These are phyloP conservation scores for Naganishia randhawae DNA, from an alignment of 768 basidiomycete genomes.

Conservation along the genomic window DNA sequence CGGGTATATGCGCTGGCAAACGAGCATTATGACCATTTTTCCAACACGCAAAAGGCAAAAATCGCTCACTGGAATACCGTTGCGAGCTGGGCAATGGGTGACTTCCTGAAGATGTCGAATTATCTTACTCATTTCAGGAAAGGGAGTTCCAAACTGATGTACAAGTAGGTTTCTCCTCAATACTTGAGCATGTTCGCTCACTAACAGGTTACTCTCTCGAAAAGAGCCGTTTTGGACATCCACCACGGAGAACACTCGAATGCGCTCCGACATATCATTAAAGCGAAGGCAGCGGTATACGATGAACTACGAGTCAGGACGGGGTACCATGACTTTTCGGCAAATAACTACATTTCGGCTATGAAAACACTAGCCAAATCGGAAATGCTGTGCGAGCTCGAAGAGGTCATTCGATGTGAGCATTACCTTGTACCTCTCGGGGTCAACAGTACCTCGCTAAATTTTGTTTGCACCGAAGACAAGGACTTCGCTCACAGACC, in stretches of 20 bases:
- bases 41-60: conserved; percentile 40
- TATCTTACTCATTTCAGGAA: conserved; percentile 46
- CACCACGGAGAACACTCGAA: conserved; percentile 39
- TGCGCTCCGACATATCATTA: conserved; percentile 45
- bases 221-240: conserved; percentile 46
- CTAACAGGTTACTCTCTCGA: not conserved
- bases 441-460: not conserved
- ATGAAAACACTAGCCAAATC: conserved; percentile 46
- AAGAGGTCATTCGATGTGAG: conserved; percentile 49
- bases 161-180: conserved; percentile 33
- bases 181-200: not conserved
- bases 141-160: conserved; percentile 46
- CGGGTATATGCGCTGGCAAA: conserved; percentile 41
- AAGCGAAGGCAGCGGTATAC: conserved; percentile 45
- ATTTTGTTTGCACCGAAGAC: not conserved
- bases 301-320: conserved; percentile 39
- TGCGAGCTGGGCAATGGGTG: conserved; percentile 44
- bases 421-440: conserved; percentile 7
- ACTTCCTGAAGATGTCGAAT: conserved; percentile 47
- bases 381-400: conserved; percentile 43
- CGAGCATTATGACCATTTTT: conserved; percentile 39
- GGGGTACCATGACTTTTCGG: conserved; percentile 27
- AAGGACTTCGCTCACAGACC: conserved; percentile 32
- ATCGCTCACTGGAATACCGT: conserved; percentile 46
- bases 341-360: conserved; percentile 32